Evolutionary conservation across 1,284 basidiomycete species (phyloP).

Genomic region (Polyporus tsugae): DNA sequence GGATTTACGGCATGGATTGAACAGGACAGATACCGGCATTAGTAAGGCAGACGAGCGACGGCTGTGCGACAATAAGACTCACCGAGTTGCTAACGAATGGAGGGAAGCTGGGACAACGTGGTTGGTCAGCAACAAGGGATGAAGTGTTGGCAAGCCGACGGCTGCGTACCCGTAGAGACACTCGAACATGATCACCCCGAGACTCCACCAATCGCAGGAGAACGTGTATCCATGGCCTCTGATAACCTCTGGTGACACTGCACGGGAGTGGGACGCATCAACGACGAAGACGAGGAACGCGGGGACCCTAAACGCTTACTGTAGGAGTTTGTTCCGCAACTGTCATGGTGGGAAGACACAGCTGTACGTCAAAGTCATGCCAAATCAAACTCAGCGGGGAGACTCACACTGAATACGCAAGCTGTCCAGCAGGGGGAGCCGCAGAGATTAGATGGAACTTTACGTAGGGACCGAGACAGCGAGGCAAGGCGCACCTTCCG

Average conservation of each 20-base stretch:
- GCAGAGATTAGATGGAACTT: constrained; percentile 34
- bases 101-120: constrained; percentile 71
- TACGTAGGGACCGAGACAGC: constrained; percentile 20
- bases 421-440: constrained; percentile 48
- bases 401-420: constrained; percentile 93
- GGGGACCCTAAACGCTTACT: constrained; percentile 60
- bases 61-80: constrained; percentile 38
- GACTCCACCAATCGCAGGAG: constrained; percentile 98
- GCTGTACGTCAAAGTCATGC: constrained; percentile 26
- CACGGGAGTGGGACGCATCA: constrained; percentile 29
- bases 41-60: constrained; percentile 1
- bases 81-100: constrained; percentile 94
- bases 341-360: constrained; percentile 45
- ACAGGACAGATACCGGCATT: constrained; percentile 6
- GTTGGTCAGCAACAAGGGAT: constrained; percentile 12
- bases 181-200: constrained; percentile 93
- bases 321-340: constrained; percentile 91
- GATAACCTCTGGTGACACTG: constrained; percentile 96
- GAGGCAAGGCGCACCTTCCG: constrained; percentile 67
- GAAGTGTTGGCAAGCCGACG: constrained; percentile 26
- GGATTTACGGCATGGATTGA: constrained; percentile 7
- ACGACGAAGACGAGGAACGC: constrained; percentile 5
- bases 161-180: constrained; percentile 83
- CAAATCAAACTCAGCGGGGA: constrained; percentile 26
- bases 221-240: constrained; percentile 93